Conservation (phyloP, 2,329 filamentous ascomycete species). For the Trichoderma atrobrunneum region DNA sequence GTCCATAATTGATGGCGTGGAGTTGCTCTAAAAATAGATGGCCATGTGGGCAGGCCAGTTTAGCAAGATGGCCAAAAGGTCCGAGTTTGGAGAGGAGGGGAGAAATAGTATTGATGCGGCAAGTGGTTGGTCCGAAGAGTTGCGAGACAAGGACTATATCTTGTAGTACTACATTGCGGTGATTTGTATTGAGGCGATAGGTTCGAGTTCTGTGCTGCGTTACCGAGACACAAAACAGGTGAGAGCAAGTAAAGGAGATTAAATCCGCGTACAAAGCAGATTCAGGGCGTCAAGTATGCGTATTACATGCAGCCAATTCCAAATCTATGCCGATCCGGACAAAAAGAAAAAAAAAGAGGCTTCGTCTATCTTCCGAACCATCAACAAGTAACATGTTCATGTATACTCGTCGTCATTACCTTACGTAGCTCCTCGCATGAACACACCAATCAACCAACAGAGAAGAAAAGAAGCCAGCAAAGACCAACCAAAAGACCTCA, state of each 20-base stretch:
- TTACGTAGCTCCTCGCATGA: not conserved
- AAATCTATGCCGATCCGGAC: not conserved
- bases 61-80: not conserved
- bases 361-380: not conserved
- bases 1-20: not conserved
- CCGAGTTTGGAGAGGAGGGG: not conserved
- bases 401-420: not conserved
- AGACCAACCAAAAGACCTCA: not conserved
- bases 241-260: not conserved
- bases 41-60: not conserved
- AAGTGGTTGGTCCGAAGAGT: not conserved
- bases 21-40: slow-evolving; percentile 1
- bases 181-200: not conserved
- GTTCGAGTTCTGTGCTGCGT: not conserved
- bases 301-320: not conserved
- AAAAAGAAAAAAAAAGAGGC: not conserved
- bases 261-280: not conserved
- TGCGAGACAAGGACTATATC: not conserved
- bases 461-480: not conserved
- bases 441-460: not conserved
- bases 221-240: not conserved
- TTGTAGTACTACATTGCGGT: not conserved
- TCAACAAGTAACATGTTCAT: not conserved
- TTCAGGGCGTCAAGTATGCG: not conserved
- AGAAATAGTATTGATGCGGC: not conserved